These are phyloP conservation scores for Penicillium macrosclerotiorum DNA, from an alignment of 495 filamentous ascomycete genomes.

Conservation along the genomic window DNA sequence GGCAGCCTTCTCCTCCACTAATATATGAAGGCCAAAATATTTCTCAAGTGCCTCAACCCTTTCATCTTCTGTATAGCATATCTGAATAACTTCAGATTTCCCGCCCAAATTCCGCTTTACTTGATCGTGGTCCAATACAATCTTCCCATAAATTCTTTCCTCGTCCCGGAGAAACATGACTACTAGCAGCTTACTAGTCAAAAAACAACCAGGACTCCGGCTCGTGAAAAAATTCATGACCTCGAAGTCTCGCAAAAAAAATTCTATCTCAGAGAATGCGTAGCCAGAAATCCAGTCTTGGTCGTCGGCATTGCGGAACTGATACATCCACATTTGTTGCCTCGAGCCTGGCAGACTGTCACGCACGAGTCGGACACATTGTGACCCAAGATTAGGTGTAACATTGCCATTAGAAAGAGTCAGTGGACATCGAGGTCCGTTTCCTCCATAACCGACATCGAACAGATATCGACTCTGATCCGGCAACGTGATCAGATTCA, in stretches of 20 bases:
- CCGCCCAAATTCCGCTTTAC: constrained; percentile 30
- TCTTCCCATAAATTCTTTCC: constrained; percentile 48
- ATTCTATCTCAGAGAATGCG: constrained; percentile 56
- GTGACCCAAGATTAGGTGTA: constrained; percentile 36
- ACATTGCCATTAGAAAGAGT: constrained; percentile 37
- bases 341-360: constrained; percentile 21
- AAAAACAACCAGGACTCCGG: constrained; percentile 40
- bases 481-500: constrained; percentile 59
- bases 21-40: constrained; percentile 14
- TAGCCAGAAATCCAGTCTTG: constrained; percentile 51
- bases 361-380: constrained; percentile 40
- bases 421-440: constrained; percentile 51
- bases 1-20: too few species aligned
- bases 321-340: constrained; percentile 52
- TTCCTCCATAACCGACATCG: constrained; percentile 66
- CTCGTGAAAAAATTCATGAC: constrained; percentile 55
- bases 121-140: constrained; percentile 50
- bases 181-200: constrained; percentile 48
- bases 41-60: constrained; percentile 16
- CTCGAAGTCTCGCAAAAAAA: constrained; percentile 49
- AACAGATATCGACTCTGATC: constrained; percentile 50
- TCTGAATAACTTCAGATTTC: constrained; percentile 10
- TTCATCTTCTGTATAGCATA: constrained; percentile 13
- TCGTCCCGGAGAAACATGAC: constrained; percentile 47
- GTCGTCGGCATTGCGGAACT: constrained; percentile 40